Evolutionary conservation across 2,329 filamentous ascomycete genomes (phyloP).

Genomic region (Aspergillus sp.): DNA sequence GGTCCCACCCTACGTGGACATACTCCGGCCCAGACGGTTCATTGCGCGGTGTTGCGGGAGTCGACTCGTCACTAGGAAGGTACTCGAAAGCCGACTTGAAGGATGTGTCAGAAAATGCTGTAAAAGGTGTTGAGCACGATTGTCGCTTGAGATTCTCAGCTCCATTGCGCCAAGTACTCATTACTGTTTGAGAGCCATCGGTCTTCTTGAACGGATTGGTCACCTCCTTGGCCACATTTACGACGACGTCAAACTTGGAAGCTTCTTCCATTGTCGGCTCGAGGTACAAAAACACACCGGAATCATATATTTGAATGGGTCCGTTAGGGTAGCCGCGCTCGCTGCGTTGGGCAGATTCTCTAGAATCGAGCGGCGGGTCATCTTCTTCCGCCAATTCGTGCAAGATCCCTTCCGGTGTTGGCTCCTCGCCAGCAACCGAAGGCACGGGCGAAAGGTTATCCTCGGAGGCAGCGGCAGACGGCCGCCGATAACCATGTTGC

Average conservation of each 20-base stretch:
- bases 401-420: constrained; percentile 36
- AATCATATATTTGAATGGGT: constrained; percentile 67
- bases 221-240: constrained; percentile 70
- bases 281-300: constrained; percentile 64
- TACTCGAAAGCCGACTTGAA: constrained; percentile 57
- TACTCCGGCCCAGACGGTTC: constrained; percentile 60
- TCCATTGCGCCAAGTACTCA: constrained; percentile 56
- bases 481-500: constrained; percentile 34
- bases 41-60: constrained; percentile 37
- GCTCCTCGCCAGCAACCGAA: constrained; percentile 33
- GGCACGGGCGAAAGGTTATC: constrained; percentile 34
- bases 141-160: constrained; percentile 37
- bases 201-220: constrained; percentile 59
- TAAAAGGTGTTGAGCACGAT: constrained; percentile 47
- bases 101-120: constrained; percentile 50
- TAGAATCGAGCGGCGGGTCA: constrained; percentile 45
- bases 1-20: constrained; percentile 68
- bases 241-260: constrained; percentile 63
- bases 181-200: constrained; percentile 43
- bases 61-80: constrained; percentile 35
- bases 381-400: constrained; percentile 58
- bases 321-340: constrained; percentile 68
- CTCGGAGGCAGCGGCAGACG: constrained; percentile 34
- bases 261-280: constrained; percentile 66
- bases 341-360: constrained; percentile 65